Base-by-base conservation (phyloP, 1,284 basidiomycete species). In the Agaricales sp. region DNA sequence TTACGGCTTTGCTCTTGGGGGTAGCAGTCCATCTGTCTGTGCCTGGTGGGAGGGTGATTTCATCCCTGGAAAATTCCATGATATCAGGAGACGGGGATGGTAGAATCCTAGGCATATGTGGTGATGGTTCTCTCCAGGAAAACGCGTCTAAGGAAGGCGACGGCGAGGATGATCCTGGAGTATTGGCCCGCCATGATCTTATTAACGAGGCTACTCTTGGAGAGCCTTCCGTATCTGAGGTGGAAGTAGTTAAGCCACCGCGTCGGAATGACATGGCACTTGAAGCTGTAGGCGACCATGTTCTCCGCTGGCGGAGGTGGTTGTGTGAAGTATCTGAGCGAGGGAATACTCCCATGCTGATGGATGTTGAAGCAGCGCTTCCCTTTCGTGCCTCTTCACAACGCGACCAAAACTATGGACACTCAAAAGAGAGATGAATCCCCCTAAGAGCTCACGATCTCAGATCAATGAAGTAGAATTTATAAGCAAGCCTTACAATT, bases 331-430 rank as follows among this genome's bases (percentile, higher is more conserved):
- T 39, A 3, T 57, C n/a, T 22, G 59, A 51, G n/a, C 50, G 60
- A 48, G 39, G 48, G 43, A 46, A 21, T 25, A 35, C 53, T 68
- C 63, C 64, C 71, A 77, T 13, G 68, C 63, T 3, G 65, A 62
- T 2, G 76, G 71, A 51, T 75, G 68, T 50, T 74, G 73, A 13
- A 82, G 58, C 23, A 80, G 59, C 0, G 71, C 70, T 51, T 83
- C 80, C 39, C 71, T 64, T 59, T 84, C 81, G 55, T 82, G 77
- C n/a, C 80, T 72, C 16, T 66, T 69, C 18, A 82, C 70, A 8
- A 82, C 80, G 23, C 78, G 71, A 39, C 73, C 68, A 57, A 80
- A 81, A 58, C 77, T 82, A 53, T 81, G 77, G 51, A 82, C 70
- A 3, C 75, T 72, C 44, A 81, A 65, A 13, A 76, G 44, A 0